Base-by-base conservation (phyloP, 805 yeast species). In the Wickerhamomyces bovis region DNA sequence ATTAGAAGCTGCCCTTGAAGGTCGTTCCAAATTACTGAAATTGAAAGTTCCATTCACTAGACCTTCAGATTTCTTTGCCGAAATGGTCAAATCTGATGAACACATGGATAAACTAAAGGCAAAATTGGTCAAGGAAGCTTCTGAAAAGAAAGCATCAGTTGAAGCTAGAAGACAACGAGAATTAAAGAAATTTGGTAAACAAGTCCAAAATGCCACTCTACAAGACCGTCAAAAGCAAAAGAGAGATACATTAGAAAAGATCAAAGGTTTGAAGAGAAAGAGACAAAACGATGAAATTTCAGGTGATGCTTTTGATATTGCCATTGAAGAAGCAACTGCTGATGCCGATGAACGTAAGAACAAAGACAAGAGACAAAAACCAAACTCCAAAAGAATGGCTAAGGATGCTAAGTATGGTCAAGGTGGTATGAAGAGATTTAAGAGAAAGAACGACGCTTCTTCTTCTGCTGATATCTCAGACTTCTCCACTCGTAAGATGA, bases 51-150 rank as follows among this genome's bases (percentile, higher is more conserved):
- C 97, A 50, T 94, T 94, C 65, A 75, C 95, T 25, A 80, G 99
- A 66, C 99, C 99, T 33, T 71, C 79, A 60, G 99, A 94, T 65
- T 94, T 88, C 67, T 94, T 94, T 70, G 99, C 99, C 18, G 99
- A 94, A 69, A 94, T 94, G 99, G 87, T 89, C 50, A 94, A 94
- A 72, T 83, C 90, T 45, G 99, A 94, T 67, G 97, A 89, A 66
- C 99, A 94, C 68, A 94, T 94, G 99, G 97, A 89, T 62, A 87
- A 81, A 68, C 77, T 94, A 62, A 89, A 88, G 74, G 70, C 73
- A 60, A 89, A 87, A 68, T 75, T 92, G 57, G 74, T 89, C 39
- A 76, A 80, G 53, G 97, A 89, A 64, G 85, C 84, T 26, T 75
- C 83, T 47, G 85, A 84, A 65, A 88, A 88, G 80, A 86, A 85